Percentiles rank a stretch among this genome's conserved stretches.
phyloP scores from a whole-genome alignment of 129 eudicot genomes.

The Glebionis coronaria region DNA sequence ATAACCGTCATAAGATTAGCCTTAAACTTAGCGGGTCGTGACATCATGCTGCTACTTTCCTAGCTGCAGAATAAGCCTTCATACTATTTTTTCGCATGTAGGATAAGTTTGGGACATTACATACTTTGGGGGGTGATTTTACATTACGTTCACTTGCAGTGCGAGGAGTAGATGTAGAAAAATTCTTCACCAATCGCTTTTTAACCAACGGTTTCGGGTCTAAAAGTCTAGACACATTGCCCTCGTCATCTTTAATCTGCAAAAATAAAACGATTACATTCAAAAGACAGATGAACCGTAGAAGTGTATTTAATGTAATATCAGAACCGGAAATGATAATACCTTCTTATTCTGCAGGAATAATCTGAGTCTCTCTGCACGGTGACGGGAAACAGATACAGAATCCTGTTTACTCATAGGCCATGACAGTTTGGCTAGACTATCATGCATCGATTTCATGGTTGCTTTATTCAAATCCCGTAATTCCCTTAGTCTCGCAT shows the following conservation, averaged over 20 bases:
- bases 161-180: neutral
- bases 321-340: neutral
- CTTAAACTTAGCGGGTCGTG: neutral
- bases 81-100: neutral
- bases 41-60: neutral
- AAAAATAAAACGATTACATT: neutral
- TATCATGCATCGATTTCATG: conserved; percentile 5
- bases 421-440: conserved; percentile 8
- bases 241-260: conserved; percentile 3
- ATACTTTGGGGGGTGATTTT: neutral
- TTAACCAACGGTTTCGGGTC: neutral
- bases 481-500: neutral
- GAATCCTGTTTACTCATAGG: neutral
- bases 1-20: neutral
- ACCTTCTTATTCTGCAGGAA: neutral
- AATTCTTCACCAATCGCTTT: neutral
- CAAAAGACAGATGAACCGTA: too few relatives aligned
- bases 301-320: too few relatives aligned
- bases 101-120: neutral
- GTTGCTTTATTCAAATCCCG: neutral
- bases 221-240: neutral
- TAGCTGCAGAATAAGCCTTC: neutral
- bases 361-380: neutral
- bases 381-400: neutral
- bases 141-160: neutral